Evolutionary conservation across 352 stramenopile species (phyloP).

Genomic region (Globisporangium nagaii): DNA sequence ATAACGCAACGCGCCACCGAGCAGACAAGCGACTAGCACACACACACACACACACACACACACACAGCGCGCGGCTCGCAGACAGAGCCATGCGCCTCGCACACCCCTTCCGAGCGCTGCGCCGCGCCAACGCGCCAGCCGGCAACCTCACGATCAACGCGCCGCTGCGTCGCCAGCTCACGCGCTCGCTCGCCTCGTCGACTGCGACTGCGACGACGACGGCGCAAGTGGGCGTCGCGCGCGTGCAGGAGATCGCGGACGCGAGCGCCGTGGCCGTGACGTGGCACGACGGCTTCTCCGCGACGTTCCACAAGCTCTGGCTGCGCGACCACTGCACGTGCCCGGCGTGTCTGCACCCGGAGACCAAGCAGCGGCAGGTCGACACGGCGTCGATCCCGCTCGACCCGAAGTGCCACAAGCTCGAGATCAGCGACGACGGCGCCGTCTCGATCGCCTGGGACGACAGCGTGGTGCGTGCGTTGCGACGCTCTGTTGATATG

Average conservation of each 20-base stretch:
- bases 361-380: conserved; percentile 69
- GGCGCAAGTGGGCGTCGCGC: conserved; percentile 17
- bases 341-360: conserved; percentile 51
- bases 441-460: conserved; percentile 56
- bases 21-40: background rate
- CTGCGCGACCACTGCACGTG: conserved; percentile 82
- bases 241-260: conserved; percentile 43
- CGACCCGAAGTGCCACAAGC: conserved; percentile 32
- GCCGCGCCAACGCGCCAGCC: background rate
- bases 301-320: conserved; percentile 84
- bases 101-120: conserved; percentile 6
- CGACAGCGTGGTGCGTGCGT: conserved; percentile 34
- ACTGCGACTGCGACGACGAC: background rate
- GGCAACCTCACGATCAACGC: background rate
- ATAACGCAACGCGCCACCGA: conserved; percentile 8
- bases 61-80: conserved; percentile 3
- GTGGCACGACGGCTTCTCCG: conserved; percentile 69
- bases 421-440: conserved; percentile 27
- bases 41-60: background rate
- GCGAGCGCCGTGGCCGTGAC: conserved; percentile 58
- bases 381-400: conserved; percentile 76
- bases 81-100: conserved; percentile 13
- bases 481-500: background rate
- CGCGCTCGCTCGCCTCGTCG: background rate
- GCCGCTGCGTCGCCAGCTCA: background rate